Conservation (phyloP, 768 basidiomycete species). For the Pisolithus albus region DNA sequence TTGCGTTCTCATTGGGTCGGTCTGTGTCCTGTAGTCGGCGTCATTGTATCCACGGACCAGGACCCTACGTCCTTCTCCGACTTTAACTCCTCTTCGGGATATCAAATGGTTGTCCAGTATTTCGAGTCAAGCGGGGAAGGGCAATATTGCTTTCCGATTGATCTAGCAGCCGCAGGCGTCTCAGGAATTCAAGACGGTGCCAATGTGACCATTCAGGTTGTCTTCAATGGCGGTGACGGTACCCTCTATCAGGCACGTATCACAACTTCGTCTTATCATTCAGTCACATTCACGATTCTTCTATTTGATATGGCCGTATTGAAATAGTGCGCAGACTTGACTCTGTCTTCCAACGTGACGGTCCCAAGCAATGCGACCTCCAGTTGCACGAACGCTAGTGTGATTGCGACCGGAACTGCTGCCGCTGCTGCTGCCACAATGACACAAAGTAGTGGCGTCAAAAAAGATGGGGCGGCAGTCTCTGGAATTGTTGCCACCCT, state of each 20-base stretch:
- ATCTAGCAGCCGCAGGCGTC: conserved; percentile 46
- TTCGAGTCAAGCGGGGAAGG: conserved; percentile 52
- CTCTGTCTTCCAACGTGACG: conserved; percentile 48
- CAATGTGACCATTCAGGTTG: conserved; percentile 67
- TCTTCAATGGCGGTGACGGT: conserved; percentile 68
- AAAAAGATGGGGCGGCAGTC: conserved; percentile 9
- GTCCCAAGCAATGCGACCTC: conserved; percentile 37
- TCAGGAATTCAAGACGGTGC: conserved; percentile 50
- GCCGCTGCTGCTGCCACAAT: conserved; percentile 8
- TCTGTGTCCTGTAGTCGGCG: conserved; percentile 35
- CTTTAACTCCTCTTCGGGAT: conserved; percentile 43
- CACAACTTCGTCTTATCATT: background rate
- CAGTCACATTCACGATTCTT: background rate
- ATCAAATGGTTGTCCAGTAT: conserved; percentile 39
- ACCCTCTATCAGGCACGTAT: conserved; percentile 54
- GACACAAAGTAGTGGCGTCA: conserved; percentile 13
- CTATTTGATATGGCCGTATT: background rate
- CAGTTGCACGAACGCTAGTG: conserved; percentile 29
- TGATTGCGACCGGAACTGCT: conserved; percentile 6
- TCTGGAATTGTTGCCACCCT: conserved; percentile 6
- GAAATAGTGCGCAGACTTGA: conserved; percentile 71
- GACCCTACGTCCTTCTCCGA: conserved; percentile 58
- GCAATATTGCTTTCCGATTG: conserved; percentile 57
- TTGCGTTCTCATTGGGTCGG: background rate
- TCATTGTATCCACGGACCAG: conserved; percentile 46